A percentile compares a stretch with the other conserved stretches of the same genome.
Evolutionary conservation across 768 basidiomycete species (phyloP).

Genomic region (Imleria badia): DNA sequence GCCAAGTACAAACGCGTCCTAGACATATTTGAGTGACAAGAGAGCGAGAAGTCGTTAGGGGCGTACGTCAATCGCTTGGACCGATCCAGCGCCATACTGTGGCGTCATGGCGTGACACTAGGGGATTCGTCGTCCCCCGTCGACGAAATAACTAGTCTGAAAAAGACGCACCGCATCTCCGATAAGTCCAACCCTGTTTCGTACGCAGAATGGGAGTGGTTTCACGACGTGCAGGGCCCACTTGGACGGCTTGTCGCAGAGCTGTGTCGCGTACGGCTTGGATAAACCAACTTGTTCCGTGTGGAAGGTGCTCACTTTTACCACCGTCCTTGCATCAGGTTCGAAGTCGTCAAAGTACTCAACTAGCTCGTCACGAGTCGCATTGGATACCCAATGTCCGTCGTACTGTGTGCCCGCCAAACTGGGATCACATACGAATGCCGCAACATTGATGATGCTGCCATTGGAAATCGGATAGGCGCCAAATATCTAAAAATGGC

Average conservation of each 20-base stretch:
- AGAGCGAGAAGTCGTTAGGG: background rate
- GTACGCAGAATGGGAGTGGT: slow-evolving; percentile 39
- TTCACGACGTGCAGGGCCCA: slow-evolving; percentile 47
- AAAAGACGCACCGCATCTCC: slow-evolving; percentile 46
- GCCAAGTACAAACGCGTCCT: slow-evolving; percentile 20
- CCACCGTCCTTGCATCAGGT: slow-evolving; percentile 30
- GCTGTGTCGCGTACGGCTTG: slow-evolving; percentile 20
- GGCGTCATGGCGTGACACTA: background rate
- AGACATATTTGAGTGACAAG: background rate
- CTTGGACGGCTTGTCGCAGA: slow-evolving; percentile 34
- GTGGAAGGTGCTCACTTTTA: slow-evolving; percentile 21
- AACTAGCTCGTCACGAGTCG: slow-evolving; percentile 31
- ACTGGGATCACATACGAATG: slow-evolving; percentile 28
- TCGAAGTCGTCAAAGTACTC: slow-evolving; percentile 36
- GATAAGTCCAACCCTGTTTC: slow-evolving; percentile 41
- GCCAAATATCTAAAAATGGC: slow-evolving; percentile 35
- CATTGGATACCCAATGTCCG: slow-evolving; percentile 31
- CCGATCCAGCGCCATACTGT: background rate
- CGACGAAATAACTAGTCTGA: no score
- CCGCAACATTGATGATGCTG: slow-evolving; percentile 36
- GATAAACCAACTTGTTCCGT: background rate
- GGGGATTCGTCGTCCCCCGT: no score
- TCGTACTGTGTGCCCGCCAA: slow-evolving; percentile 33
- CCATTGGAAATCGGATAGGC: slow-evolving; percentile 41
- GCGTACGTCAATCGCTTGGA: background rate